Evolutionary conservation across 768 basidiomycete species (phyloP), one percentile per base, ranked within the genome.

Genomic region (Daedaleopsis nitida): DNA sequence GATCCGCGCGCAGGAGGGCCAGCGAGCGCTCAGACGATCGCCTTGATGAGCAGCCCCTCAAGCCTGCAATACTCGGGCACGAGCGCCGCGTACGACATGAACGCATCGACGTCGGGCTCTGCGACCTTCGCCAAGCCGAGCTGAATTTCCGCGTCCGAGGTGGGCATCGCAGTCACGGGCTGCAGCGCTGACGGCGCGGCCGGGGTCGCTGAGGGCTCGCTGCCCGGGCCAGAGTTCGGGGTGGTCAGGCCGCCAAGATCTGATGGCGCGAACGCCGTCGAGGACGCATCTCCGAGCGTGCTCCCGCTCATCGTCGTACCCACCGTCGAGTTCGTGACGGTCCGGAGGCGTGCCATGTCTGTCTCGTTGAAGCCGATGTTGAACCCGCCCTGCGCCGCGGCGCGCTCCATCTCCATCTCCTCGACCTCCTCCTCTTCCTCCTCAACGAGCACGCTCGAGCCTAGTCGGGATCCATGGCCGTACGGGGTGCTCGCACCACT

Each of bases 61-160:
- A 94, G 74, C 44, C 92, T 78, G 76, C 83, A 86, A 72, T 86
- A 94, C 75, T 94, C 92, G 27, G 91, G 89, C 17, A 94, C 88
- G 70, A 93, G 89, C 38, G 90, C 85, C 19, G 91, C 91, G 70
- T 94, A 94, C 0, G 88, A 84, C 85, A 91, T 83, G 74, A 92
- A 92, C 57, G 91, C 87, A 72, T 94, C 92, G 55, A 85, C 75
- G 70, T 94, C 92, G 14, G 92, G 85, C 60, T 92, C 91, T 0
- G 92, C 91, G 7, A 94, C 87, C 73, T 92, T 92, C 35, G 85
- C 87, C 50, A 93, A 73, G 16, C 92, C 92, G 37, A 88, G 77
- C 74, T 90, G 89, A 35, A 83, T 79, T 74, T 93, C 92, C 16
- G 80, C 77, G 62, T 92, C 91, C 3, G 81, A 78, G 1, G 91